A percentile compares a stretch with the other conserved stretches of the same genome.
phyloP scores from a whole-genome alignment of 176 grass and related monocot species.

The Saccharum officinarum region DNA sequence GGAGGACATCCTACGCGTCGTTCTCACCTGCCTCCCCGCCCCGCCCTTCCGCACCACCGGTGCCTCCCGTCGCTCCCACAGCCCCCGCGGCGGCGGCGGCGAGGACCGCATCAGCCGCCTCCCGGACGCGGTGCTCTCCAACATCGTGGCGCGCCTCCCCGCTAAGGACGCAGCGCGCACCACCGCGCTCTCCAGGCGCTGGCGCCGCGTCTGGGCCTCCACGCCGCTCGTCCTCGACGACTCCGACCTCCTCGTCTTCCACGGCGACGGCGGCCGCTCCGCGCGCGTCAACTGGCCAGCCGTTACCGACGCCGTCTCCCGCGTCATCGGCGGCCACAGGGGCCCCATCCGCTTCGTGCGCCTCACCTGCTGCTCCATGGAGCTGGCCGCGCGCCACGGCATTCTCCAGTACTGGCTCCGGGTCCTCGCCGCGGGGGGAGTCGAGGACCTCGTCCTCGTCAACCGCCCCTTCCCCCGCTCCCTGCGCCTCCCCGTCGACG shows the following conservation, averaged over 20 bases:
- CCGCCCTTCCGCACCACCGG: not conserved
- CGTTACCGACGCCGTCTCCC: not conserved
- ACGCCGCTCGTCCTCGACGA: slow-evolving; percentile 41
- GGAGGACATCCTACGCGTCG: not conserved
- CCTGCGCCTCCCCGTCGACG: not conserved
- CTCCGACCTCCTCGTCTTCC: slow-evolving; percentile 27
- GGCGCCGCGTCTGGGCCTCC: slow-evolving; percentile 37
- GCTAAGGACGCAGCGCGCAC: slow-evolving; percentile 40
- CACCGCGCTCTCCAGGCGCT: slow-evolving; percentile 39
- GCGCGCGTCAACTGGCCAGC: not conserved
- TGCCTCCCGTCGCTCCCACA: not conserved
- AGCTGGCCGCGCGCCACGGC: no score
- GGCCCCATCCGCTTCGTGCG: slow-evolving; percentile 28
- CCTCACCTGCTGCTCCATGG: slow-evolving; percentile 24
- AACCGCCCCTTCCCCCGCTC: not conserved
- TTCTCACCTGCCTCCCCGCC: slow-evolving; percentile 11
- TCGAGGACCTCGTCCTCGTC: slow-evolving; percentile 31
- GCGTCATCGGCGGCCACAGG: not conserved
- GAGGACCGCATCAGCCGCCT: slow-evolving; percentile 46
- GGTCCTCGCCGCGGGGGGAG: not conserved
- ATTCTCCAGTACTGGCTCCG: slow-evolving; percentile 14
- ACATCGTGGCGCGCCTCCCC: slow-evolving; percentile 39
- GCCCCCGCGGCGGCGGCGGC: not conserved
- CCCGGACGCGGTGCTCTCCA: not conserved
- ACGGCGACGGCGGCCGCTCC: not conserved